Evolutionary conservation across 768 basidiomycete genomes (phyloP).

Genomic region (Boletus barrowsii): DNA sequence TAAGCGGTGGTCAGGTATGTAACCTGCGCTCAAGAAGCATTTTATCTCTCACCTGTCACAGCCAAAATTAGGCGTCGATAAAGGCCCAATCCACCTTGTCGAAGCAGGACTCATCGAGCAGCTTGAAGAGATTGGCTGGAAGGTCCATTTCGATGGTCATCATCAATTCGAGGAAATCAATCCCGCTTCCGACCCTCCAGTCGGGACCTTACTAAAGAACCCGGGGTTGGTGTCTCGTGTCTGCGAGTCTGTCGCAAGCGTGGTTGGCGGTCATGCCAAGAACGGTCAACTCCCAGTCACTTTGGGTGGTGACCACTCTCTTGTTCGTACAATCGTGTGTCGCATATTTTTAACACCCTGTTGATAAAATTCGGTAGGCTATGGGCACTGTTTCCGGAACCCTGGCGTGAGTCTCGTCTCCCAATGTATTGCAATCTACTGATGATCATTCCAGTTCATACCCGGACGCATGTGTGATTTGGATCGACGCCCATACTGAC

Average conservation of each 20-base stretch:
- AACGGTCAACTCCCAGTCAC: conserved; percentile 85
- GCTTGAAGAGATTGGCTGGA: conserved; percentile 79
- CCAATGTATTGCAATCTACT: not conserved
- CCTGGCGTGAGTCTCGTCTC: conserved; percentile 49
- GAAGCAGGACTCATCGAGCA: conserved; percentile 81
- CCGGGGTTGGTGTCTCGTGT: conserved; percentile 85
- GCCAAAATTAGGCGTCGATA: conserved; percentile 79
- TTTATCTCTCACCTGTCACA: conserved; percentile 30
- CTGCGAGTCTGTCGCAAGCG: conserved; percentile 71
- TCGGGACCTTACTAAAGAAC: conserved; percentile 88
- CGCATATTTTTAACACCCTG: conserved; percentile 1
- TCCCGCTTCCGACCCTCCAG: conserved; percentile 54
- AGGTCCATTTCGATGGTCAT: conserved; percentile 86
- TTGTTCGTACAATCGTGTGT: conserved; percentile 47
- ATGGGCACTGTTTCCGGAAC: conserved; percentile 96
- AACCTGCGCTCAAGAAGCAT: conserved; percentile 1
- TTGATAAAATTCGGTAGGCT: conserved; percentile 40
- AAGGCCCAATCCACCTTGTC: conserved; percentile 85
- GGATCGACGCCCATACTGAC: conserved; percentile 97
- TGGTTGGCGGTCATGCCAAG: conserved; percentile 70
- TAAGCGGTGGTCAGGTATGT: conserved; percentile 34
- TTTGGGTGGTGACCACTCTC: conserved; percentile 93
- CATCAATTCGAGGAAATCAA: conserved; percentile 82
- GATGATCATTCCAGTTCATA: conserved; percentile 46
- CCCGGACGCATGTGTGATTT: conserved; percentile 83